phyloP scores from a whole-genome alignment of 176 grass and related monocot species.

The Cenchrus fungigraminus region DNA sequence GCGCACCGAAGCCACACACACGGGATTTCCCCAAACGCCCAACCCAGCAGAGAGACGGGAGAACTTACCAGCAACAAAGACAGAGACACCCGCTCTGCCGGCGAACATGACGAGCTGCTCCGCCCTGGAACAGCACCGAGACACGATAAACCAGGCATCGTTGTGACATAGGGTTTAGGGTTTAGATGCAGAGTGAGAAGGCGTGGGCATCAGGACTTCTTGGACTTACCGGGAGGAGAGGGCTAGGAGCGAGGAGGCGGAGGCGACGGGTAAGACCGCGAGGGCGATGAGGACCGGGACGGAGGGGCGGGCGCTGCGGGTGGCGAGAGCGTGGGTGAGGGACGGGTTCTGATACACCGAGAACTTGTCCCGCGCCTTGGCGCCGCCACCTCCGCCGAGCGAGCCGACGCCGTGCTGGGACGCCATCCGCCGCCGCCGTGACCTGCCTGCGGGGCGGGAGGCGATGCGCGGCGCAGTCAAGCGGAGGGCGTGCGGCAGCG shows the following conservation, averaged over 20 bases:
- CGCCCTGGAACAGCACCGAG: conserved; percentile 54
- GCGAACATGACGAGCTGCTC: conserved; percentile 49
- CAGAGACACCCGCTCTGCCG: conserved; percentile 42
- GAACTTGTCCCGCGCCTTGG: conserved; percentile 71
- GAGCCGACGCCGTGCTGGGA: conserved; percentile 17
- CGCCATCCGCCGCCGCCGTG: conserved; percentile 41
- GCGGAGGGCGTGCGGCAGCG: neutral
- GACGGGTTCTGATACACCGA: conserved; percentile 80
- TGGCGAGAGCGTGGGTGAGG: conserved; percentile 61
- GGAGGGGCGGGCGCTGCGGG: conserved; percentile 68
- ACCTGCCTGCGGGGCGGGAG: conserved; percentile 8
- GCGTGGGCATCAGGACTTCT: neutral
- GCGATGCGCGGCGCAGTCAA: conserved; percentile 3
- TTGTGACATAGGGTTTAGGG: conserved; percentile 41
- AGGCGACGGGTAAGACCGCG: conserved; percentile 45
- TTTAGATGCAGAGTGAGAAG: conserved; percentile 26
- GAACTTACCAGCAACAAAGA: conserved; percentile 55
- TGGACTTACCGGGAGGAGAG: conserved; percentile 59
- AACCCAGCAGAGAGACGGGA: conserved; percentile 19
- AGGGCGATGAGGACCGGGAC: conserved; percentile 62
- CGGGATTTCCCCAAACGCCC: neutral
- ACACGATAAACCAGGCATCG: conserved; percentile 9
- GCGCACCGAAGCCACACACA: neutral
- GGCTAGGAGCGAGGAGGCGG: conserved; percentile 48
- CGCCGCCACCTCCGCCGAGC: neutral